These are phyloP conservation scores for Gossypium arboreum DNA, from an alignment of 345 rosid genomes.

Conservation along the genomic window DNA sequence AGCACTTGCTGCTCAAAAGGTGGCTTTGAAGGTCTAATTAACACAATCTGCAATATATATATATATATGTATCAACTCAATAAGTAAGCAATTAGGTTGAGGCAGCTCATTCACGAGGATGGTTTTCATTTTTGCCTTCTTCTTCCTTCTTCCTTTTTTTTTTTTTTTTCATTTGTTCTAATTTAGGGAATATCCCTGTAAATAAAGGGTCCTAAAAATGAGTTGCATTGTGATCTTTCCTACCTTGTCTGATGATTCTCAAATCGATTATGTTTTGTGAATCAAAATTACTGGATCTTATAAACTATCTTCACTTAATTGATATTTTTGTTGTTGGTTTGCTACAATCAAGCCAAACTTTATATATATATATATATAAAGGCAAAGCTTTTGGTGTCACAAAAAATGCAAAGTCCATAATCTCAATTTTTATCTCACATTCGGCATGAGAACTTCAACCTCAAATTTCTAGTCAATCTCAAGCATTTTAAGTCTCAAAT, in stretches of 20 bases:
- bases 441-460: too few relatives aligned
- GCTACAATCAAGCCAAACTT: too few relatives aligned
- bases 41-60: conserved; percentile 21
- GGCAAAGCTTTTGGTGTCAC: too few relatives aligned
- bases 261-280: conserved; percentile 11
- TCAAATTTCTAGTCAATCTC: too few relatives aligned
- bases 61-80: neutral
- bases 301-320: conserved; percentile 1
- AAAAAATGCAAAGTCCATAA: too few relatives aligned
- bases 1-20: conserved; percentile 85
- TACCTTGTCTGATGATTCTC: conserved; percentile 14
- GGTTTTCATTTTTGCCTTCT: neutral
- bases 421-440: too few relatives aligned
- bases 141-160: too few relatives aligned
- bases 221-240: conserved; percentile 13
- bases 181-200: conserved; percentile 24
- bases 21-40: conserved; percentile 52
- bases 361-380: too few relatives aligned
- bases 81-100: conserved; percentile 2
- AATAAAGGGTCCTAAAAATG: conserved; percentile 30
- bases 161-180: neutral
- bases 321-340: neutral
- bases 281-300: neutral
- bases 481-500: too few relatives aligned
- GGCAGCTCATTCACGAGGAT: conserved; percentile 6